These are phyloP conservation scores for Debaryomyces castellii DNA, from an alignment of 805 yeast genomes.

Conservation along the genomic window DNA sequence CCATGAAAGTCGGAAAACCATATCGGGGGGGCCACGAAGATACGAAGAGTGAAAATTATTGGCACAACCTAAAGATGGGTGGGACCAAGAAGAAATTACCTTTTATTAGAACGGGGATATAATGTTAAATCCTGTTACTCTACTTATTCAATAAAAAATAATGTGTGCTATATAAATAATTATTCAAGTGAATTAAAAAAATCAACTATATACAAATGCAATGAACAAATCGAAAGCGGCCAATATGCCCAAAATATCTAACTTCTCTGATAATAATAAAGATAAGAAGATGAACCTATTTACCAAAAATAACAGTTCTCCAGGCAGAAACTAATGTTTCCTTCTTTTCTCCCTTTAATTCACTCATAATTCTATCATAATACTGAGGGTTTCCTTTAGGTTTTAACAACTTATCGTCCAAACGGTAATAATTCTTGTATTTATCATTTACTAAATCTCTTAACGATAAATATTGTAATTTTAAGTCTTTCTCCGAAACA, in stretches of 20 bases:
- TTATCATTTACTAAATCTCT: slow-evolving; percentile 58
- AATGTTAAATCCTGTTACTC: not conserved
- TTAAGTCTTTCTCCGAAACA: slow-evolving; percentile 49
- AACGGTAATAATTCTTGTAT: slow-evolving; percentile 60
- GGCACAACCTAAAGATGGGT: not conserved
- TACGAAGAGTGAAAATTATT: not conserved
- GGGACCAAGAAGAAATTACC: too few species aligned
- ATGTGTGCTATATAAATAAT: not conserved
- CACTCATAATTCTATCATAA: slow-evolving; percentile 67
- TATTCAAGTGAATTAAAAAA: not conserved
- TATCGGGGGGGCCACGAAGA: not conserved
- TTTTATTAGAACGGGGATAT: too few species aligned
- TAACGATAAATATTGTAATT: slow-evolving; percentile 60
- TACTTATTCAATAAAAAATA: not conserved
- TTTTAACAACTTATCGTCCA: slow-evolving; percentile 61
- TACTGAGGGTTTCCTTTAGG: slow-evolving; percentile 89
- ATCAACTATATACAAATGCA: not conserved
- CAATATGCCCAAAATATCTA: not conserved
- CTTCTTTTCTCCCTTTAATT: slow-evolving; percentile 67
- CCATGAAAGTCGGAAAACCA: not conserved
- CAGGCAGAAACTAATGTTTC: slow-evolving; percentile 66
- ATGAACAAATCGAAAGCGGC: not conserved
- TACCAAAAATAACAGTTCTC: slow-evolving; percentile 76
- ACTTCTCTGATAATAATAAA: not conserved
- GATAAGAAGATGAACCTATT: slow-evolving; percentile 26